Conservation (phyloP, 306 rosid genomes). For the Cicer chorassanicum region DNA sequence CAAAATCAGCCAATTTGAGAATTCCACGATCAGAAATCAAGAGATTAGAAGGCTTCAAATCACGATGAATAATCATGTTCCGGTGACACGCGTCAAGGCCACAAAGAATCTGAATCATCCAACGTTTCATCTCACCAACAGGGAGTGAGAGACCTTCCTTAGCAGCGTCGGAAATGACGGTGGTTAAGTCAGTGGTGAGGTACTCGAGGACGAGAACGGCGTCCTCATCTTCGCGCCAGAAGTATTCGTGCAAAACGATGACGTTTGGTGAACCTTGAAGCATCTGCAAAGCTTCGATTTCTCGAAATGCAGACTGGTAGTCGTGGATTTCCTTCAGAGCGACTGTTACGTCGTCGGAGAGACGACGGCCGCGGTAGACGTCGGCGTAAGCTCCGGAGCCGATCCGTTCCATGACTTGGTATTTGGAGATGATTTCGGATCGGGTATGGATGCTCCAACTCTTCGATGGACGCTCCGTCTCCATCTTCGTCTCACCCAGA, state of each 20-base stretch:
- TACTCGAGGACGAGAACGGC: conserved; percentile 90
- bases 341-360: conserved; percentile 73
- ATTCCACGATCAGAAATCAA: conserved; percentile 76
- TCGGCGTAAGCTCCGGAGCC: conserved; percentile 99
- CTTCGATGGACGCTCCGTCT: conserved; percentile 65
- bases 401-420: conserved; percentile 79
- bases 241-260: conserved; percentile 67
- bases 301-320: conserved; percentile 87
- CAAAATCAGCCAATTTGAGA: conserved; percentile 93
- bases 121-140: conserved; percentile 70
- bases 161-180: conserved; percentile 64
- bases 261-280: conserved; percentile 72
- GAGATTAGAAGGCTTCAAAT: conserved; percentile 89
- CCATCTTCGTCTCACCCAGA: neutral
- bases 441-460: conserved; percentile 99
- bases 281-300: conserved; percentile 81
- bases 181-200: conserved; percentile 66
- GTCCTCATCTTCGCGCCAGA: conserved; percentile 91
- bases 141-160: conserved; percentile 43
- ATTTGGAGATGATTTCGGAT: conserved; percentile 75
- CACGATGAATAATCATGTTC: conserved; percentile 80
- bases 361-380: conserved; percentile 82
- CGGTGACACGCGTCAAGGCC: conserved; percentile 86
- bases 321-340: conserved; percentile 98
- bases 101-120: conserved; percentile 90